A percentile compares a stretch with the other conserved stretches of the same genome.
These are phyloP conservation scores for Mycogone perniciosa DNA, from an alignment of 2,329 filamentous ascomycete species.

Conservation along the genomic window DNA sequence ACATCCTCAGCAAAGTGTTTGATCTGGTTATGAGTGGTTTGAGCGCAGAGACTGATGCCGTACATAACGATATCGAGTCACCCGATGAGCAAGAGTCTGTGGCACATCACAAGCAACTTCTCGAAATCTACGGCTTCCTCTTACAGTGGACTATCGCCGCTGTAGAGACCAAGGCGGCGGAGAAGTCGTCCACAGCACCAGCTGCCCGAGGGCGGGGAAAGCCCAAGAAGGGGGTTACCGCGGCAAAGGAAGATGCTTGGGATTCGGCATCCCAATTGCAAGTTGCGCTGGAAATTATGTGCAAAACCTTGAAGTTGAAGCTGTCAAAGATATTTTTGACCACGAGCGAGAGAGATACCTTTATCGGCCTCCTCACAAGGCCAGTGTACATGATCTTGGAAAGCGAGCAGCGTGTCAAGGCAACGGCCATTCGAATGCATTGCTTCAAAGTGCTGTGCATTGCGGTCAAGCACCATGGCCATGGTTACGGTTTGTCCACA, in stretches of 20 bases:
- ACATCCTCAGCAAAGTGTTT: slow-evolving; percentile 85
- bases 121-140: slow-evolving; percentile 91
- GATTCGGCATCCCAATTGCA: slow-evolving; percentile 86
- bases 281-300: slow-evolving; percentile 85
- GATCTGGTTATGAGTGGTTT: slow-evolving; percentile 83
- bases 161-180: slow-evolving; percentile 88
- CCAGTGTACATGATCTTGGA: slow-evolving; percentile 92
- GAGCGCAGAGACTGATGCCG: slow-evolving; percentile 75
- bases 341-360: slow-evolving; percentile 92
- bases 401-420: slow-evolving; percentile 88
- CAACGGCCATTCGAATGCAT: slow-evolving; percentile 85
- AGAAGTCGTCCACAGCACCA: slow-evolving; percentile 68
- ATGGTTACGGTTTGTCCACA: slow-evolving; percentile 72
- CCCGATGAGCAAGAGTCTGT: slow-evolving; percentile 82
- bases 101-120: slow-evolving; percentile 78
- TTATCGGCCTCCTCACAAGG: slow-evolving; percentile 83
- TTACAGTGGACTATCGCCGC: slow-evolving; percentile 92
- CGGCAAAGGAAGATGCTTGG: slow-evolving; percentile 71
- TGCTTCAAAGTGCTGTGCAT: slow-evolving; percentile 95
- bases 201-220: slow-evolving; percentile 67
- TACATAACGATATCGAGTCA: slow-evolving; percentile 78
- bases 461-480: slow-evolving; percentile 94
- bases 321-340: slow-evolving; percentile 90
- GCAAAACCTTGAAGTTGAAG: slow-evolving; percentile 90
- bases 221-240: slow-evolving; percentile 59